Evolutionary conservation across 2,329 filamentous ascomycete genomes (phyloP), one percentile per base, ranked within the genome.

Genomic region (Botrytis deweyae): DNA sequence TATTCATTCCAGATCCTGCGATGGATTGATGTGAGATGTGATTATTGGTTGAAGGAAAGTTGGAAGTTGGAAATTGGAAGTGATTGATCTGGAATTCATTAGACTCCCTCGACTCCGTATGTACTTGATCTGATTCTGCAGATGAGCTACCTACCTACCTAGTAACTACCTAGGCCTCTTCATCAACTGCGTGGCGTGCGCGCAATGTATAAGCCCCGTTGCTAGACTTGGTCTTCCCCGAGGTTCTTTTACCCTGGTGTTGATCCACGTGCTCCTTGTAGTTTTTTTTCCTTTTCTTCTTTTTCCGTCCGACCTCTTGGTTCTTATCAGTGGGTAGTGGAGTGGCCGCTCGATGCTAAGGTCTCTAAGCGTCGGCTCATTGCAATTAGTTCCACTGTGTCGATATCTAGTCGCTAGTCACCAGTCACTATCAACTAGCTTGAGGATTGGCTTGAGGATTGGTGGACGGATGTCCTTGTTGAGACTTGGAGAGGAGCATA

Each of bases 261-360:
- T 55, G 49, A 68, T 68, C 66, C 66, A 68, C 66, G 66, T 68
- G 66, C 66, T 58, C 36, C 42, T 49, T 66, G 42, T 46, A 66
- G 18, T 36, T 36, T 66, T 49, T 58, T 55, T 18, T 33, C n/a
- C 29, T 33, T 46, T 14, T 49, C 33, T 66, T 9, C 22, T 8
- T 38, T 25, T 16, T 7, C 38, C 61, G 63, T 49, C 63, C 64
- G 42, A 9, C 42, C 8, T 42, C 29, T 49, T 49, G 42, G 42
- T 66, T 66, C 36, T 59, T 59, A 58, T 69, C 66, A 38, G 38
- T 58, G 66, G 55, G 66, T 16, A 25, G 46, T 55, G 65, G 65
- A 55, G 64, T 49, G 44, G 29, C 63, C 46, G 63, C 42, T 46
- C 36, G 4, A 42, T 42, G 38, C 38, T 42, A 63, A 42, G 5